Percentiles rank a stretch among this genome's conserved stretches.
Conservation (phyloP, 2,329 filamentous ascomycete genomes). For the Cladosporium sp. region DNA sequence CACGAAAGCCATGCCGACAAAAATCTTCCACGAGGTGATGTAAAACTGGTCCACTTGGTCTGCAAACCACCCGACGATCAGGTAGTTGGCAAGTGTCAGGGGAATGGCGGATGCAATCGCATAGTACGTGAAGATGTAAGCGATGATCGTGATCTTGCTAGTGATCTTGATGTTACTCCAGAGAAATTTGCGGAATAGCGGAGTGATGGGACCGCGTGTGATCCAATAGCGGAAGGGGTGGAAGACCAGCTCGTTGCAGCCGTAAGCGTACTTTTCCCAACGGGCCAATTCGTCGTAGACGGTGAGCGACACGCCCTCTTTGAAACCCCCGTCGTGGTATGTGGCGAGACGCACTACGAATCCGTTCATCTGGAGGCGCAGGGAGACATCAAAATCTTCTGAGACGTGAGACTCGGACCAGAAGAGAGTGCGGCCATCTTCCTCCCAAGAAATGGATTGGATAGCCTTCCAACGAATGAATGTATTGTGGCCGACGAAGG, state of each 20-base stretch:
- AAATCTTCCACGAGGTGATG: constrained; percentile 60
- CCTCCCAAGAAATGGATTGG: constrained; percentile 52
- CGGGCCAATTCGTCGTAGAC: constrained; percentile 66
- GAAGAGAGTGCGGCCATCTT: constrained; percentile 58
- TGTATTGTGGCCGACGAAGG: constrained; percentile 73
- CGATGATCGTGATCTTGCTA: constrained; percentile 65
- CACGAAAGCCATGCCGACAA: constrained; percentile 57
- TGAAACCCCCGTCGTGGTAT: constrained; percentile 64
- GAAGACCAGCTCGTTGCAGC: constrained; percentile 66
- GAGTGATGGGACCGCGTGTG: constrained; percentile 57
- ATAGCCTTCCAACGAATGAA: constrained; percentile 64
- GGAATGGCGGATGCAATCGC: constrained; percentile 62
- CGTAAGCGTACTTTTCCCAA: constrained; percentile 70
- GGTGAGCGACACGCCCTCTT: constrained; percentile 67
- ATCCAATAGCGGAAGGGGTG: constrained; percentile 59
- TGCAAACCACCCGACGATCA: constrained; percentile 65
- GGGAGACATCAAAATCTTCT: constrained; percentile 70
- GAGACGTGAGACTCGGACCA: constrained; percentile 73
- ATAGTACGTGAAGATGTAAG: constrained; percentile 67
- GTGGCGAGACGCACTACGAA: constrained; percentile 63
- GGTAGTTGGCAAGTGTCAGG: constrained; percentile 64
- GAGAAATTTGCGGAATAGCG: constrained; percentile 57
- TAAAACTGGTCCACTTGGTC: constrained; percentile 62
- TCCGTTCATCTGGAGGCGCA: constrained; percentile 63
- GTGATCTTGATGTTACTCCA: constrained; percentile 55